Evolutionary conservation across 495 filamentous ascomycete genomes (phyloP), one percentile per base, ranked within the genome.

Genomic region (Aspergillus baeticus): DNA sequence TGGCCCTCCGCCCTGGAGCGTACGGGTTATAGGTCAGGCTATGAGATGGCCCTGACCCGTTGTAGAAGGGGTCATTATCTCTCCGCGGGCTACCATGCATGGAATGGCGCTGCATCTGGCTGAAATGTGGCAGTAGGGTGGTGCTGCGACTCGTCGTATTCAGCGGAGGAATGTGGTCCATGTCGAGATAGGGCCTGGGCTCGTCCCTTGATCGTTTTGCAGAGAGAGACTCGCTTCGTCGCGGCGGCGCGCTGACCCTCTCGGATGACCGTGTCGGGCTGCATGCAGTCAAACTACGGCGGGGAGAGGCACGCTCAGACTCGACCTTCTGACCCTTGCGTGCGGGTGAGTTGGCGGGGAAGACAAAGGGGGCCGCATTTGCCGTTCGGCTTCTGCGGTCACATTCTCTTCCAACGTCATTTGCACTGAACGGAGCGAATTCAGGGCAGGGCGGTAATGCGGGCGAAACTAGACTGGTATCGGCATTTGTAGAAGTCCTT

Each of bases 361-460:
- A 71, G 34, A 62, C 62, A 15, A 67, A 69, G 18, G 69, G 51
- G 1, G 69, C 64, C 7, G 67, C 64, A 10, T 69, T 57, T 0
- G 63, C 55, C 0, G 63, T 58, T 18, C 65, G 67, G 49, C 58
- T 71, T 14, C 66, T 62, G 14, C 70, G 69, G 15, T 72, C 70
- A 46, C 66, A 64, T 35, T 60, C 68, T 8, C 70, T 62, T 2
- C 73, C 73, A n/a, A 78, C 74, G 39, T 78, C 75, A 22, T 72
- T 75, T 17, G 73, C 73, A 53, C 74, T 76, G 55, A 64, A 78
- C 5, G 75, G 73, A 1, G 69, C 65, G 20, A 70, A 77, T 7
- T 68, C 72, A 14, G 69, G 73, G 54, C 70, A 73, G 8, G 73
- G 71, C 5, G 73, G 67, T 34, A 72, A 59, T 10, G 55, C 60